Evolutionary conservation across 2,329 filamentous ascomycete species (phyloP), one percentile per base, ranked within the genome.

Genomic region (Thelonectria blattea): DNA sequence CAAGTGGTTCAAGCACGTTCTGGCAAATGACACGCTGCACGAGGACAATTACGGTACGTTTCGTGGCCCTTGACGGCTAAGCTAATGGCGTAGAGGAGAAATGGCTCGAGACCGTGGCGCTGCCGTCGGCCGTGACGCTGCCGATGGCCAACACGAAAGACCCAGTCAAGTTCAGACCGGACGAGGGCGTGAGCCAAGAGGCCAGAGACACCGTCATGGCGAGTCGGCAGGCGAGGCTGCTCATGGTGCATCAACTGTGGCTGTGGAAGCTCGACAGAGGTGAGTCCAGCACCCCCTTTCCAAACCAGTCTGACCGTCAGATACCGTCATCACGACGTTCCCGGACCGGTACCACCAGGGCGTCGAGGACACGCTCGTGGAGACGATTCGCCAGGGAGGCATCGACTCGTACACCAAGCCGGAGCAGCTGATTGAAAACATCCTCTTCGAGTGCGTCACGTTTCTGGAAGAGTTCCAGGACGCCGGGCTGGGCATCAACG

Each of bases 251-350:
- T 20, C 64, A 70, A 41, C 39, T 65, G 22, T 68, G 68, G 46
- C 52, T 67, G 11, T 64, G 68, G 61, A 64, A 60, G 22, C 63
- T 69, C 17, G 68, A 70, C 22, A 53, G 69, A 12, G 54, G 62
- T 57, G 56, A 48, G 43, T 20, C n/a, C 20, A 2, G 12, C 3
- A 14, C 12, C 18, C 18, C 7, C n/a, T n/a, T n/a, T 8, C 42
- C 11, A 2, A 58, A 47, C 49, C 30, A 17, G 39, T 56, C 14
- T 47, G 17, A 5, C 15, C 37, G 8, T 17, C 17, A 65, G 64
- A 64, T 22, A 65, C 64, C 11, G 27, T 65, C 24, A 41, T 65
- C 11, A 65, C 64, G 2, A 42, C 61, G 2, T 56, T 60, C 32
- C 64, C 64, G 9, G 58, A 49, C 15, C 56, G 64, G 6, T 53